Base-by-base conservation (phyloP, 2,329 filamentous ascomycete genomes). In the Allantophomopsis cytisporea region DNA sequence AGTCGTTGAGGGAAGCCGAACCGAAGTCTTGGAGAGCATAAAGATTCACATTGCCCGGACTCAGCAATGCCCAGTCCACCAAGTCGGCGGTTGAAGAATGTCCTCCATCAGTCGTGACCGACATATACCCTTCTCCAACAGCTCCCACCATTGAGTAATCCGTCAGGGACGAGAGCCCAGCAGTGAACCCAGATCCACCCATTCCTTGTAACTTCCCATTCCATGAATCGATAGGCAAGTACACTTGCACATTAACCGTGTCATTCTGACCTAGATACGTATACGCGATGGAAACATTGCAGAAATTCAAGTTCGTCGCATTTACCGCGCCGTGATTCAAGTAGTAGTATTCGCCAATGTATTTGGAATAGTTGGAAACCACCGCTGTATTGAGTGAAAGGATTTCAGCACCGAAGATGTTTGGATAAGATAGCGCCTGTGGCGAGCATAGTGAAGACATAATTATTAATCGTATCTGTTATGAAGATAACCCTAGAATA, bases 1-100 rank as follows among this genome's bases (percentile, higher is more conserved):
- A 44, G 18, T 65, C 63, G 5, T 57, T 50, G 7, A 63, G 31
- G 13, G 58, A 55, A 2, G 53, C 45, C 0, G 51, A 55, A 1
- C 55, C 59, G 31, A 60, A 57, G 35, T 62, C 59, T 13, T 56
- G 48, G 14, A 63, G 33, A 7, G 51, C 21, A 28, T 39, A n/a
- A 41, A 33, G 30, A 20, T 43, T 43, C 5, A 43, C 39, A 31
- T 45, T 45, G 16, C 41, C 41, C 21, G 41, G 39, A 18, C 36
- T 41, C 12, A 40, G n/a, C 4, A 45, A 36, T 8, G 36, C 43
- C 43, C 39, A 45, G 31, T 20, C 18, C 7, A 20, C 18, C 7
- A 20, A 20, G 31, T 32, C 31, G 35, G 18, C 2, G 39, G 34
- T 13, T 18, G 34, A 14, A 23, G 10, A 17, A 16, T 43, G 31